These are phyloP conservation scores for Volvariella volvacea DNA, from an alignment of 1,284 basidiomycete genomes.

Conservation along the genomic window DNA sequence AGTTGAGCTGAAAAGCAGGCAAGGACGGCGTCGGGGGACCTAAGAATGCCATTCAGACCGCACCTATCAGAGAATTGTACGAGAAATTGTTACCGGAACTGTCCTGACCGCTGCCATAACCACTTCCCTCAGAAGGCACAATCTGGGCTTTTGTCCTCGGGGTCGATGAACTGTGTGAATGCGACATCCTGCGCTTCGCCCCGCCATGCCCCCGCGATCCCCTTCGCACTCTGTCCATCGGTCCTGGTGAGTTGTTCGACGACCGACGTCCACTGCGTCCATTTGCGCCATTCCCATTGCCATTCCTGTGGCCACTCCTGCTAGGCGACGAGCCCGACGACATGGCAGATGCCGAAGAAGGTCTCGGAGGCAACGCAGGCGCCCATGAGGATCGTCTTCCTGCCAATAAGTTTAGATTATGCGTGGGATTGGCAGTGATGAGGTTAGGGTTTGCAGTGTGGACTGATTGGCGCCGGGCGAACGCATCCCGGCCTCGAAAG, in stretches of 20 bases:
- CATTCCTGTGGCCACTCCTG: background rate
- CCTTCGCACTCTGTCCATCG: background rate
- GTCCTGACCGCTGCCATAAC: background rate
- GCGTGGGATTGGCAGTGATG: background rate
- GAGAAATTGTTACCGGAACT: background rate
- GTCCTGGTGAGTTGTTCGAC: background rate
- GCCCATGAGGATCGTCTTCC: background rate
- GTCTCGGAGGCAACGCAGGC: background rate
- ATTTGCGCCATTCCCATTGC: too few relatives aligned
- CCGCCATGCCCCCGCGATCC: background rate
- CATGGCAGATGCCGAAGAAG: background rate
- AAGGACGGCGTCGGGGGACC: background rate
- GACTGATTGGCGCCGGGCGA: background rate
- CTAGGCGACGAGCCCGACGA: background rate
- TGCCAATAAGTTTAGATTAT: background rate
- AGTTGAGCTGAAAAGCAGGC: background rate
- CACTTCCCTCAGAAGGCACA: background rate
- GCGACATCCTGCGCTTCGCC: background rate
- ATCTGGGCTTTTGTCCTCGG: background rate
- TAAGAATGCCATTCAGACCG: background rate
- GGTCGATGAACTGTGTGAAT: slow-evolving; percentile 1
- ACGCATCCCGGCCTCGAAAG: background rate
- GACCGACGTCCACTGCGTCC: background rate
- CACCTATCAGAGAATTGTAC: background rate
- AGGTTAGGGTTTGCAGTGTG: background rate